These are phyloP conservation scores for Curvularia eragrostidis DNA, from an alignment of 2,329 filamentous ascomycete genomes.

Conservation along the genomic window DNA sequence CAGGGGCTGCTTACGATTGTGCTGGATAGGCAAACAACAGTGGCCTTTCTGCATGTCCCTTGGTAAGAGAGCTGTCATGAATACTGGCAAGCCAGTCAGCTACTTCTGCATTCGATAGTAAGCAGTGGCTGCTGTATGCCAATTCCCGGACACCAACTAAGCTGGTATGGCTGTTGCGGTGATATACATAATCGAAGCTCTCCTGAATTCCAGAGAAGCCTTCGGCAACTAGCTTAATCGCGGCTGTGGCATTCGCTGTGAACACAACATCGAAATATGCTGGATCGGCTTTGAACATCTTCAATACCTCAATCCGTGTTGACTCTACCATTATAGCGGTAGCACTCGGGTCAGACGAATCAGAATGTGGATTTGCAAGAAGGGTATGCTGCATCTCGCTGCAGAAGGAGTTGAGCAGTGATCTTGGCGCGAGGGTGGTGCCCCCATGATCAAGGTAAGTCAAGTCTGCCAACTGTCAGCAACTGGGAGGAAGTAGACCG, in stretches of 20 bases:
- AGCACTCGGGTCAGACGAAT: conserved; percentile 63
- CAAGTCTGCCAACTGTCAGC: conserved; percentile 16
- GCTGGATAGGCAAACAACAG: conserved; percentile 78
- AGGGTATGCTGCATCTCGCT: conserved; percentile 62
- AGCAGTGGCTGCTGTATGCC: conserved; percentile 67
- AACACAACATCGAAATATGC: conserved; percentile 86
- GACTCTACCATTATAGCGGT: conserved; percentile 65
- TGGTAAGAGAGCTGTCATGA: conserved; percentile 15
- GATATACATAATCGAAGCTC: conserved; percentile 83
- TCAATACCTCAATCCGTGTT: conserved; percentile 55
- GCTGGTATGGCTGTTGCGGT: conserved; percentile 84
- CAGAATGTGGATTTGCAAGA: conserved; percentile 74
- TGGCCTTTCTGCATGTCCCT: conserved; percentile 13
- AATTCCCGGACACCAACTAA: conserved; percentile 78
- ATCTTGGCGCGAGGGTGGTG: conserved; percentile 57
- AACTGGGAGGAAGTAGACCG: background rate
- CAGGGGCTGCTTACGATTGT: conserved; percentile 63
- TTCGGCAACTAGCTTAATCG: conserved; percentile 83
- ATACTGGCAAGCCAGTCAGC: conserved; percentile 65
- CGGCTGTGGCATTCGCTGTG: conserved; percentile 91
- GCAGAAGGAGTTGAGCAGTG: conserved; percentile 64
- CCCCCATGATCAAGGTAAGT: conserved; percentile 61
- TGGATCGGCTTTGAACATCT: conserved; percentile 81
- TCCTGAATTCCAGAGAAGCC: conserved; percentile 67
- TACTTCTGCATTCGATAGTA: conserved; percentile 68